Base-by-base conservation (phyloP, 441 rosid genomes). In the Mallotus repandus region DNA sequence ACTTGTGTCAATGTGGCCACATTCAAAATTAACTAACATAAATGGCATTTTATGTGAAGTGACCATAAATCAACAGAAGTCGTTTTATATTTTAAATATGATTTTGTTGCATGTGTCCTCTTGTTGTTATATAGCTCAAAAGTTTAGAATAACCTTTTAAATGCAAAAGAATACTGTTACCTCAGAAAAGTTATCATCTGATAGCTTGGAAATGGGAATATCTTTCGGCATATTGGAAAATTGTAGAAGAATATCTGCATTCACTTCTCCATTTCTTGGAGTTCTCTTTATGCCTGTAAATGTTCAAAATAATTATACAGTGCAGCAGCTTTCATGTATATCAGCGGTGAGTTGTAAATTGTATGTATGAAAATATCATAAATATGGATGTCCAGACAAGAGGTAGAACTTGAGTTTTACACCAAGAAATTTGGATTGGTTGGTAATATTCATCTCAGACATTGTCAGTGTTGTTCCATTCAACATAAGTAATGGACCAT, bases 261-360 rank as follows among this genome's bases (percentile, higher is more conserved):
- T 77, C 38, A 16, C 19, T 18, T 72, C 70, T 32, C 73, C 84
- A 52, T 19, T 68, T 53, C 67, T 41, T 73, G 74, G 59, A 66
- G 64, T 58, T 74, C 73, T 80, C 77, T 74, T 82, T 80, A 85
- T 52, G 60, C 86, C 93, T 89, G 72, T 21, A 38, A 72, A 19
- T 56, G 57, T 58, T 41, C 22, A 9, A 14, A 7, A 66, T 3
- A 2, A 66, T 18, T 9, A 46, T 38, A 3, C 16, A 29, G 16
- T 25, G 63, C 25, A 49, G 54, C 55, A 32, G 57, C 52, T 69
- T 41, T 35, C 14, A 46, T 10, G 4, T 10, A 13, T 11, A 11
- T 7, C 18, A 52, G 71, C 43, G 38, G 25, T 11, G 43, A 55
- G 50, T 29, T 15, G 22, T 35, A 54, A 54, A 46, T 8, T 11